phyloP scores from a whole-genome alignment of 495 filamentous ascomycete genomes.

The Wilcoxina mikolae region DNA sequence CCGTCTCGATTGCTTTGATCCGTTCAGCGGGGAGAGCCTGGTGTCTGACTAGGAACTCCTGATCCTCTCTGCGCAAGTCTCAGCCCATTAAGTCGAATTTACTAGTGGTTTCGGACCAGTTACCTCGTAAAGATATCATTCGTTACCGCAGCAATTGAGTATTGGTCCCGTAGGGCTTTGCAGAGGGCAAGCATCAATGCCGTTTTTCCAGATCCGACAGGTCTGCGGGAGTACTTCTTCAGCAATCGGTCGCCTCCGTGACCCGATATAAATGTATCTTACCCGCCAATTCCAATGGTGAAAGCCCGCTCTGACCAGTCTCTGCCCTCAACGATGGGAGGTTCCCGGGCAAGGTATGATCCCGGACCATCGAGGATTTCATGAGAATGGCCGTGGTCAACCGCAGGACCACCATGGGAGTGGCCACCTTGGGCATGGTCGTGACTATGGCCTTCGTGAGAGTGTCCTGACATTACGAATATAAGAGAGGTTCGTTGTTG shows the following conservation, averaged over 20 bases:
- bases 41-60: slow-evolving; percentile 85
- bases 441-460: slow-evolving; percentile 28
- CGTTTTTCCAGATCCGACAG: slow-evolving; percentile 94
- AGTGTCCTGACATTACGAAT: slow-evolving; percentile 8
- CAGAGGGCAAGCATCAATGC: slow-evolving; percentile 88
- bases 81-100: slow-evolving; percentile 6
- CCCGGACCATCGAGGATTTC: slow-evolving; percentile 93
- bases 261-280: slow-evolving; percentile 10
- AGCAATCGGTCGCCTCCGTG: not conserved
- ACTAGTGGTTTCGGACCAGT: not conserved
- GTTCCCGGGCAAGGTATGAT: slow-evolving; percentile 77
- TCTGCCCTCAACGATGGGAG: slow-evolving; percentile 76
- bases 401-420: slow-evolving; percentile 48
- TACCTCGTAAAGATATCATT: slow-evolving; percentile 95
- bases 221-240: slow-evolving; percentile 37
- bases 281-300: slow-evolving; percentile 95
- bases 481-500: no score
- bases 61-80: slow-evolving; percentile 54
- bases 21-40: slow-evolving; percentile 63
- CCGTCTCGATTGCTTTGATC: slow-evolving; percentile 93
- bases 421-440: slow-evolving; percentile 26
- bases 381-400: slow-evolving; percentile 85
- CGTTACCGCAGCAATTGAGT: slow-evolving; percentile 86
- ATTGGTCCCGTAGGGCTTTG: slow-evolving; percentile 54
- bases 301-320: slow-evolving; percentile 86